Evolutionary conservation across 192 early-diverging fungal genomes (phyloP), one percentile per base, ranked within the genome.

Genomic region (Coemansia sp.): DNA sequence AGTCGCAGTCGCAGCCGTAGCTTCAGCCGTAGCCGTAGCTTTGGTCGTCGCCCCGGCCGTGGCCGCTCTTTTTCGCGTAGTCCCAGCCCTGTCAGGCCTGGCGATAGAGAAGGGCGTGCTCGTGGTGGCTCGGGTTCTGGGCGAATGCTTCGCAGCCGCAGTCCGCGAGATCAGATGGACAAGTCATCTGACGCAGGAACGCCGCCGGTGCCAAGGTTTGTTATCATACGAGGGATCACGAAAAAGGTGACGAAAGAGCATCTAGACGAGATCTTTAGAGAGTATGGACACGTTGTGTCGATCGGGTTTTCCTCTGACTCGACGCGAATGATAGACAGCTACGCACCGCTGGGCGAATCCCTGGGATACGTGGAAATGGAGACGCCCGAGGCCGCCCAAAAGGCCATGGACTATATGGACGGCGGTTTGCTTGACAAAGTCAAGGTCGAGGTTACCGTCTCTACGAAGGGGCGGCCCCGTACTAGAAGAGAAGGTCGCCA

Each of bases 391-490:
- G 37, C n/a, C 0, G 69, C 62, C 9, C 53, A 65, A 11, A 60
- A 70, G 42, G 71, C 76, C 3, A 25, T 24, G 20, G 76, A 79
- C 14, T 59, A 73, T 35, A 73, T 79, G 76, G 61, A 79, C 24
- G 76, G 76, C 17, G 76, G 59, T 6, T 45, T 65, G 59, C 70
- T 79, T 40, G 64, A 63, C 22, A 39, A 39, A 7, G 46, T n/a
- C 2, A 65, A 22, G 14, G 39, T 79, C 14, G 11, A 47, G 19
- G 66, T 54, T 4, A 5, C 3, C 20, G 2, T 58, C 11, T 35
- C 31, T 58, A 35, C 35, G 6, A 11, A 7, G 19, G 56, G 35
- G 2, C 56, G 32, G 6, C n/a, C 56, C 2, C 47, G 47, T 15
- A 1, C 6, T 53, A 24, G 49, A 4, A 22, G n/a, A 25, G 5